Evolutionary conservation across 352 stramenopile genomes (phyloP).

Genomic region (Sclerospora graminicola): DNA sequence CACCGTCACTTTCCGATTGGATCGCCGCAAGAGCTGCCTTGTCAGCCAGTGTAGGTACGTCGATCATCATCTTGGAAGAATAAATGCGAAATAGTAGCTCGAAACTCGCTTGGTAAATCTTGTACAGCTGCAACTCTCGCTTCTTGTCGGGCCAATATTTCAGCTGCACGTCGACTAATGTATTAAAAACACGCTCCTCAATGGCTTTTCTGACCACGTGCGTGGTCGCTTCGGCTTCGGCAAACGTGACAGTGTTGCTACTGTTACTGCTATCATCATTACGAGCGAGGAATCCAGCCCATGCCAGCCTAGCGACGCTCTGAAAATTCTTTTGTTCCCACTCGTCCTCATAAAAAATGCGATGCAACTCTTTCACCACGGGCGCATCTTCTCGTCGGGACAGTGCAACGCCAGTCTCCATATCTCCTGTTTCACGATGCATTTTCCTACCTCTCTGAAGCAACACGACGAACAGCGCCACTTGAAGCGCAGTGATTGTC

Average conservation of each 20-base stretch:
- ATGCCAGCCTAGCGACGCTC: constrained; percentile 67
- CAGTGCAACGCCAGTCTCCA: constrained; percentile 31
- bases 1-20: constrained; percentile 49
- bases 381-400: constrained; percentile 31
- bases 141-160: constrained; percentile 71
- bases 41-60: constrained; percentile 63
- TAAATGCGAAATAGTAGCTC: constrained; percentile 63
- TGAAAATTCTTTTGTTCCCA: constrained; percentile 66
- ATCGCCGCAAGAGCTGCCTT: constrained; percentile 52
- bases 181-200: constrained; percentile 55
- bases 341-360: constrained; percentile 44
- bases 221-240: constrained; percentile 35
- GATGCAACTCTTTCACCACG: constrained; percentile 51
- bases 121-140: constrained; percentile 56
- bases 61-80: constrained; percentile 70
- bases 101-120: constrained; percentile 61
- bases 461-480: constrained; percentile 50
- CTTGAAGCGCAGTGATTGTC: constrained; percentile 60
- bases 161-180: constrained; percentile 53
- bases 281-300: constrained; percentile 49
- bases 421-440: constrained; percentile 49
- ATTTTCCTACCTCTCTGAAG: constrained; percentile 53
- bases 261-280: constrained; percentile 22
- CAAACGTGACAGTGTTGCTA: constrained; percentile 37
- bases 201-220: constrained; percentile 64